A percentile compares a stretch with the other conserved stretches of the same genome.
Evolutionary conservation across 495 filamentous ascomycete species (phyloP).

Genomic region (Rhypophila decipiens): DNA sequence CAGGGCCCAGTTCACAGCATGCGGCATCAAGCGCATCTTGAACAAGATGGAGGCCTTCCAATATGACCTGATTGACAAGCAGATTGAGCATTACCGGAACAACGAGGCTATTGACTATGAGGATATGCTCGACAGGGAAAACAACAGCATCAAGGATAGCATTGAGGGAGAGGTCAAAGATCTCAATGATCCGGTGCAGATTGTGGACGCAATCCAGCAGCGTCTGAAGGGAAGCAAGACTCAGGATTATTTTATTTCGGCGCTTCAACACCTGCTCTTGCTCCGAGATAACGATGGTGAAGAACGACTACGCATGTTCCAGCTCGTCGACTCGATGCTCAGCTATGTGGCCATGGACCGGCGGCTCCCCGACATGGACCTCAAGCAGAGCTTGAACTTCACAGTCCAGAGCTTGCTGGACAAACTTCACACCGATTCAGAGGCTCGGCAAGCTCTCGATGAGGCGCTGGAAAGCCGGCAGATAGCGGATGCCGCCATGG

Average conservation of each 20-base stretch:
- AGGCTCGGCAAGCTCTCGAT: constrained; percentile 84
- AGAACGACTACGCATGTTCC: constrained; percentile 92
- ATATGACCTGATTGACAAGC: constrained; percentile 97
- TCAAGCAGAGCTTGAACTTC: constrained; percentile 95
- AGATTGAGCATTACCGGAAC: constrained; percentile 85
- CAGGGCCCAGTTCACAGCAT: constrained; percentile 90
- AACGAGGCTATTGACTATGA: constrained; percentile 98
- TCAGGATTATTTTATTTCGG: constrained; percentile 92
- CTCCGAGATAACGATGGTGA: constrained; percentile 91
- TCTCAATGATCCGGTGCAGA: constrained; percentile 86
- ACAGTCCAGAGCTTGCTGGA: constrained; percentile 93
- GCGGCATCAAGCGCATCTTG: constrained; percentile 90
- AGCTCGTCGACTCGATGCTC: constrained; percentile 95
- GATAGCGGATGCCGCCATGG: constrained; percentile 89
- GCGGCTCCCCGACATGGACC: constrained; percentile 89
- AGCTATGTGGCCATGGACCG: constrained; percentile 99
- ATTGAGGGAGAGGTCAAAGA: constrained; percentile 90
- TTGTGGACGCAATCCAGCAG: constrained; percentile 87
- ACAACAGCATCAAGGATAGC: constrained; percentile 80
- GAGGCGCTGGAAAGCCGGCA: constrained; percentile 84
- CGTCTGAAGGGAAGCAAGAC: constrained; percentile 77
- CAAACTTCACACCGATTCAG: constrained; percentile 91
- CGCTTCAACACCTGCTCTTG: constrained; percentile 89
- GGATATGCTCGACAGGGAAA: constrained; percentile 88
- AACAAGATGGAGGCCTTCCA: constrained; percentile 98